Conservation (phyloP, 495 filamentous ascomycete species). For the Darksidea phi region DNA sequence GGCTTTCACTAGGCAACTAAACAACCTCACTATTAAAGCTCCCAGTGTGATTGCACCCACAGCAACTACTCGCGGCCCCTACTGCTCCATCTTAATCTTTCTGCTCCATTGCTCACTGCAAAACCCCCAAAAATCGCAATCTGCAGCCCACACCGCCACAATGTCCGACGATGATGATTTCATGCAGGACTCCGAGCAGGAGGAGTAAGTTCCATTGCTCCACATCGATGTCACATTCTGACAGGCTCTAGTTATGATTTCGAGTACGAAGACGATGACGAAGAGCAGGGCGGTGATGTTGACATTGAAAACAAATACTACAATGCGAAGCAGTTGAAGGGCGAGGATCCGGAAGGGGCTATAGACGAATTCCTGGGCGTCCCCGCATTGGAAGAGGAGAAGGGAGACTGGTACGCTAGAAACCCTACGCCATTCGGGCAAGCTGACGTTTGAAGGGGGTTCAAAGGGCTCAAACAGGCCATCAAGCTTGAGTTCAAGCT, state of each 20-base stretch:
- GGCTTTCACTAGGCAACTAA: no score
- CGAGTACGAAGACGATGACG: constrained; percentile 89
- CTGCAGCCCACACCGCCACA: constrained; percentile 31
- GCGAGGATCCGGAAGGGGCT: constrained; percentile 78
- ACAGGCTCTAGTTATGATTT: constrained; percentile 76
- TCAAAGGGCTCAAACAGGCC: constrained; percentile 95
- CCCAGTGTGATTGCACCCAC: no score
- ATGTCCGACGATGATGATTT: constrained; percentile 99
- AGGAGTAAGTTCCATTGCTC: constrained; percentile 56
- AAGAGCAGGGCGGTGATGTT: constrained; percentile 81
- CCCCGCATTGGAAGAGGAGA: constrained; percentile 78
- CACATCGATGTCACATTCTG: background rate
- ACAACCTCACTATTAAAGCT: no score
- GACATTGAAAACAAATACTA: constrained; percentile 99
- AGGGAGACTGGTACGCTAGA: constrained; percentile 76
- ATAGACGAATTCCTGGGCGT: constrained; percentile 89
- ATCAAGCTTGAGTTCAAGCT: constrained; percentile 96
- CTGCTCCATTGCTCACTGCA: background rate
- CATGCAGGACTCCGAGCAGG: constrained; percentile 96
- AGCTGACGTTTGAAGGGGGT: constrained; percentile 60
- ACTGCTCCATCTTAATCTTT: no score
- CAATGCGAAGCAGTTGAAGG: constrained; percentile 97
- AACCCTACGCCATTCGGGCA: background rate
- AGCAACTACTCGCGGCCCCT: no score
- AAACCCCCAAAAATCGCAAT: background rate